Conservation (phyloP, 202 grass and related monocot genomes). For the Cymbopogon flexuosus region DNA sequence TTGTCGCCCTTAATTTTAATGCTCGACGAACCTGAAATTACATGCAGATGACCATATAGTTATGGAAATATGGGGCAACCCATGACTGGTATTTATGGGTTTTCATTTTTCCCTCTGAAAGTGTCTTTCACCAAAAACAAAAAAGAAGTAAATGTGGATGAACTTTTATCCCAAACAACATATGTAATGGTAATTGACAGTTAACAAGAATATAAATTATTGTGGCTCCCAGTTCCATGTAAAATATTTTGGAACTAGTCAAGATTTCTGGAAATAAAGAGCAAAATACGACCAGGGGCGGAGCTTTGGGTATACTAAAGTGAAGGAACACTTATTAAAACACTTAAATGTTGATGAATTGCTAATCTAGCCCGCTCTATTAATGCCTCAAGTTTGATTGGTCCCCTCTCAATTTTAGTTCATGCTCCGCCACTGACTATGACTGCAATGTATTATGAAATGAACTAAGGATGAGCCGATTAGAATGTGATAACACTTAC, state of each 20-base stretch:
- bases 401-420: too few relatives aligned
- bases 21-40: constrained; percentile 77
- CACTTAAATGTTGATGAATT: too few relatives aligned
- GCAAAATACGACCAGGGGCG: not conserved
- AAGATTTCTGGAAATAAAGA: not conserved
- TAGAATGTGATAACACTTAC: constrained; percentile 45
- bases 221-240: not conserved
- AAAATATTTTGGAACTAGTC: constrained; percentile 9
- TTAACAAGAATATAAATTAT: not conserved
- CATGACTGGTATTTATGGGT: not conserved
- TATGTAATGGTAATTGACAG: not conserved
- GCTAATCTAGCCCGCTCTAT: too few relatives aligned
- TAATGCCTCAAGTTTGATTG: too few relatives aligned
- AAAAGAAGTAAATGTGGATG: not conserved
- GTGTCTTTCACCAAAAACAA: not conserved
- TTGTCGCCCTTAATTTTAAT: constrained; percentile 82
- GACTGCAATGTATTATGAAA: constrained; percentile 4
- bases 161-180: not conserved
- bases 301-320: too few relatives aligned
- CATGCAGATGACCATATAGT: not conserved
- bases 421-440: not conserved
- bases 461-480: not conserved
- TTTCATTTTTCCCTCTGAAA: not conserved
- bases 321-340: too few relatives aligned
- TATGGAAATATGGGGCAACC: not conserved